Evolutionary conservation across 78 protist genomes (phyloP).

Genomic region (Speleostelium caveatum): DNA sequence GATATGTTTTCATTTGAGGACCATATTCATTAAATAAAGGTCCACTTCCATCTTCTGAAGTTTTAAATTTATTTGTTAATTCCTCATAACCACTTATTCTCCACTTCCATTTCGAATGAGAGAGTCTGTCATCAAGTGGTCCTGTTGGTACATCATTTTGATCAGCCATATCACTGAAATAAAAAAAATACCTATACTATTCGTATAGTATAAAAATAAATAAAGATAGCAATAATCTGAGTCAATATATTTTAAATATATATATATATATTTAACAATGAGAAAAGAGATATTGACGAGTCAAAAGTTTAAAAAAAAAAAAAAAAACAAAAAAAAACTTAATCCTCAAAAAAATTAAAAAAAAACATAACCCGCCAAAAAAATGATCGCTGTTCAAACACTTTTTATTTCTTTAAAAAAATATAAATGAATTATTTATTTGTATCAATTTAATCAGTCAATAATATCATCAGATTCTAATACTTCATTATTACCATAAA

Average conservation of each 20-base stretch:
- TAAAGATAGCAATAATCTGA: neutral
- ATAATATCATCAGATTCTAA: conserved; percentile 44
- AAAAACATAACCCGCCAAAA: neutral
- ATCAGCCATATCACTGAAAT: no score
- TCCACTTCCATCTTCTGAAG: conserved; percentile 24
- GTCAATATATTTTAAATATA: neutral
- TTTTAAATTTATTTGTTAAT: conserved; percentile 36
- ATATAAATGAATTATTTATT: no score
- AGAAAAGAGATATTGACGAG: no score
- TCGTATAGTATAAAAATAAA: no score
- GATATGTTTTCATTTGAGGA: conserved; percentile 32
- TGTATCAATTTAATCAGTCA: neutral
- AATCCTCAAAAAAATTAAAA: neutral
- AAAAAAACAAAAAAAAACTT: neutral
- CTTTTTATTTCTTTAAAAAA: no score
- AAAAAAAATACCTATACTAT: no score
- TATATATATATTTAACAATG: no score
- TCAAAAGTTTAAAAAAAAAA: neutral
- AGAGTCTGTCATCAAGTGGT: conserved; percentile 61
- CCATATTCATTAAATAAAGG: conserved; percentile 72
- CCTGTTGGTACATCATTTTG: conserved; percentile 74
- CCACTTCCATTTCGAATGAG: conserved; percentile 76
- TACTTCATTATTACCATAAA: conserved; percentile 61
- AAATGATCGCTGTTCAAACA: no score
- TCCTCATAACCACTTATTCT: conserved; percentile 71